Conservation (phyloP, 1,139 yeast genomes). For the Sugiyamaella grinbergsii region DNA sequence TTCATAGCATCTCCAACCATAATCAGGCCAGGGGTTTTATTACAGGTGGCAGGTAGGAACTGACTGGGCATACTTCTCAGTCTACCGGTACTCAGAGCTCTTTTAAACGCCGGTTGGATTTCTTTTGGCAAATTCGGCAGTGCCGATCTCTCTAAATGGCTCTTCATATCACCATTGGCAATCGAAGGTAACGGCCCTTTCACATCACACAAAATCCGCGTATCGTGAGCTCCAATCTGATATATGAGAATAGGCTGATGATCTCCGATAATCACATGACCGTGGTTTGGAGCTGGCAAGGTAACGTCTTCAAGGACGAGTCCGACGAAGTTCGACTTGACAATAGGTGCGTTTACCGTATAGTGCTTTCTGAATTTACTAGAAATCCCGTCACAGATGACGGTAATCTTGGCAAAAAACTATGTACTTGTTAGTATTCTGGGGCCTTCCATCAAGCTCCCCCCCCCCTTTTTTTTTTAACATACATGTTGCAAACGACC, state of each 20-base stretch:
- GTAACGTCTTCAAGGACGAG: constrained; percentile 70
- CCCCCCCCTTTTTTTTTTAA: too few species aligned
- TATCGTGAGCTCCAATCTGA: constrained; percentile 79
- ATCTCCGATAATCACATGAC: constrained; percentile 83
- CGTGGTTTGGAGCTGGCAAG: constrained; percentile 73
- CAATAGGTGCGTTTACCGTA: constrained; percentile 58
- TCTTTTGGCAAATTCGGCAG: constrained; percentile 68
- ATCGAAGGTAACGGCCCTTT: constrained; percentile 77
- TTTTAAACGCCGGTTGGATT: constrained; percentile 64
- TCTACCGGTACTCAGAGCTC: constrained; percentile 54
- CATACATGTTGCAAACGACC: constrained; percentile 24
- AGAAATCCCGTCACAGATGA: constrained; percentile 92
- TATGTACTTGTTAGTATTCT: constrained; percentile 28
- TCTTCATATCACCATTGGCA: constrained; percentile 57
- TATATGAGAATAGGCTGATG: constrained; percentile 89
- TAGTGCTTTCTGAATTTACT: constrained; percentile 86
- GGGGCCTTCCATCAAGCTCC: too few species aligned
- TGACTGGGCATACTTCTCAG: constrained; percentile 94
- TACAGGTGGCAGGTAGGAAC: constrained; percentile 73
- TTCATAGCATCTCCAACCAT: constrained; percentile 92
- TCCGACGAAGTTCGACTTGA: constrained; percentile 87
- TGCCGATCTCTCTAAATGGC: constrained; percentile 62
- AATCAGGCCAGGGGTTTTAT: constrained; percentile 71
- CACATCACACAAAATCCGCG: constrained; percentile 88
- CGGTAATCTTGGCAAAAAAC: constrained; percentile 63